Conservation (phyloP, 75 land plant species). For the Pinus tabuliformis region DNA sequence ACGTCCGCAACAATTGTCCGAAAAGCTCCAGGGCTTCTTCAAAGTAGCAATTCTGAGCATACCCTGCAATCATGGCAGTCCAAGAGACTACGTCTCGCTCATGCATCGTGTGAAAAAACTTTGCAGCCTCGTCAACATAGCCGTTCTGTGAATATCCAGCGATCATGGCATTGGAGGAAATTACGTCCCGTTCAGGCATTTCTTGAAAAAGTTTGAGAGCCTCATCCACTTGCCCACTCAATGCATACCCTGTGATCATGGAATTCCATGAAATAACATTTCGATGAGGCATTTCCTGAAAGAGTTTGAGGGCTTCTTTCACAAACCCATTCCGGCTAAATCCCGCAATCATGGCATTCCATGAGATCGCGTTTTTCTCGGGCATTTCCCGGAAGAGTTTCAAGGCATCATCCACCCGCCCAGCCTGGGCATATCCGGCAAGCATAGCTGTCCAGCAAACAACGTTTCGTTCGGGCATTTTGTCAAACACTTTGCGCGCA, state of each 20-base stretch:
- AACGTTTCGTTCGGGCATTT: slow-evolving; percentile 27
- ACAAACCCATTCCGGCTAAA: too few relatives aligned
- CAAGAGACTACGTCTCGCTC: too few relatives aligned
- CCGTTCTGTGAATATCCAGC: too few relatives aligned
- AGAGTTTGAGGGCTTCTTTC: too few relatives aligned
- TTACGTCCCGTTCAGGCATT: slow-evolving; percentile 14
- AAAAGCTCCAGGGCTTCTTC: too few relatives aligned
- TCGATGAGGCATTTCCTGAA: slow-evolving; percentile 7
- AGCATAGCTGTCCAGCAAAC: slow-evolving; percentile 38
- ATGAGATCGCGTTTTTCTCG: slow-evolving; percentile 28
- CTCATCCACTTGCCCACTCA: slow-evolving; percentile 9
- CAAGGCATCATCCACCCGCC: slow-evolving; percentile 18
- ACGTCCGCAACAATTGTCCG: too few relatives aligned
- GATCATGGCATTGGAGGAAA: too few relatives aligned
- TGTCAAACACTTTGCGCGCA: slow-evolving; percentile 31
- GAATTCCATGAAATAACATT: slow-evolving; percentile 53
- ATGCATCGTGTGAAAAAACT: too few relatives aligned
- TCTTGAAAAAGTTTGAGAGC: slow-evolving; percentile 18
- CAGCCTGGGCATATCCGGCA: slow-evolving; percentile 29
- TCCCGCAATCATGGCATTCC: slow-evolving; percentile 41
- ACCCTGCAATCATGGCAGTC: too few relatives aligned
- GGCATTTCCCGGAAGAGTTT: slow-evolving; percentile 22
- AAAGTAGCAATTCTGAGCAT: too few relatives aligned
- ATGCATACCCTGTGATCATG: slow-evolving; percentile 39
- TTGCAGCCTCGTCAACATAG: too few relatives aligned